A percentile compares a stretch with the other conserved stretches of the same genome.
phyloP scores from a whole-genome alignment of 1,284 basidiomycete genomes.

The Ganoderma multipileum region DNA sequence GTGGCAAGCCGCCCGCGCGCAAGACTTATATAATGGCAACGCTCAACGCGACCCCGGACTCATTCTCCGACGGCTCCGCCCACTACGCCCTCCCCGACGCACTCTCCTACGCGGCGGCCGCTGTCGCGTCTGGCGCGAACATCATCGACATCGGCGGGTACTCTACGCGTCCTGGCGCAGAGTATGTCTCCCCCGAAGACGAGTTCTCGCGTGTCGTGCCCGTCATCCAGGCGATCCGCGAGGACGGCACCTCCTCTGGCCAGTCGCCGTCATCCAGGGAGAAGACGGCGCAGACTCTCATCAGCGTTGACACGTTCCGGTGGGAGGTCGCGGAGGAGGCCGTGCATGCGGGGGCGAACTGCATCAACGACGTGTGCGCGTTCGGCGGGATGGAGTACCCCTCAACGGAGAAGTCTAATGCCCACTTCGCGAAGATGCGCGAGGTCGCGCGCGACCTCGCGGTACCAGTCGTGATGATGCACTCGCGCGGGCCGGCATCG shows the following conservation, averaged over 20 bases:
- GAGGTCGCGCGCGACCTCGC: constrained; percentile 64
- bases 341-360: constrained; percentile 85
- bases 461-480: constrained; percentile 90
- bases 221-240: constrained; percentile 59
- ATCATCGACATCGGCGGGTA: constrained; percentile 96
- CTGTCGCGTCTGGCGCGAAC: constrained; percentile 65
- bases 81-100: constrained; percentile 60
- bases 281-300: constrained; percentile 47
- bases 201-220: constrained; percentile 83
- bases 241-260: constrained; percentile 18
- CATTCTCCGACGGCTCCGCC: constrained; percentile 90
- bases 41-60: constrained; percentile 95
- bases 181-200: constrained; percentile 72
- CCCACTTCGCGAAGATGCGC: constrained; percentile 67
- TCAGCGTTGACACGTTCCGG: constrained; percentile 96
- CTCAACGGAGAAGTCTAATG: constrained; percentile 40
- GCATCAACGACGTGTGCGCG: constrained; percentile 94
- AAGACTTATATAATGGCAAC: constrained; percentile 91
- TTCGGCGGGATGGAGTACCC: constrained; percentile 74
- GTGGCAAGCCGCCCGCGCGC: constrained; percentile 32
- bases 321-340: constrained; percentile 82
- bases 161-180: constrained; percentile 86
- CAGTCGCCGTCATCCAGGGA: constrained; percentile 28
- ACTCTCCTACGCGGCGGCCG: constrained; percentile 52
- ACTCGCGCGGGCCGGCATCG: constrained; percentile 85